Base-by-base conservation (phyloP, 1,139 yeast genomes). In the Pichia sp. region DNA sequence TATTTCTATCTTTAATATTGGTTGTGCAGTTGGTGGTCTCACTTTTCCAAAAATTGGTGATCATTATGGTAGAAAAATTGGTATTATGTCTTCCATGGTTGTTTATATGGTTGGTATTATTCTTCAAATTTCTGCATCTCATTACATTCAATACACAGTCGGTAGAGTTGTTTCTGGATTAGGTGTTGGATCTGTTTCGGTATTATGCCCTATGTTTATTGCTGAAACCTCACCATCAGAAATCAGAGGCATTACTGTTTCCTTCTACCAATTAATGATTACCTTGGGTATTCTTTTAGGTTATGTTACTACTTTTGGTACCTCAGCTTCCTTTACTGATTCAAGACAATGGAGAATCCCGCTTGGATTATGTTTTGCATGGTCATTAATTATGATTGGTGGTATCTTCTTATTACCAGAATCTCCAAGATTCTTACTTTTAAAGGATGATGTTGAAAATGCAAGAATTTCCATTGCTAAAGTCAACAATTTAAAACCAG, bases 331-430 rank as follows among this genome's bases (percentile, higher is more conserved):
- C 9, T 63, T 70, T 57, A 58, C 68, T 47, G 71, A 72, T 56
- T 68, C 81, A 32, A 75, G 76, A 24, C 82, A 81, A 63, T 81
- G 83, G 79, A 77, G 84, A 73, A 73, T 80, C 51, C 83, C 82
- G 46, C 68, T 81, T 62, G 85, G 85, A 53, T 56, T 76, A 49
- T 77, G 75, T 61, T 72, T 75, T 58, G 61, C 61, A 14, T 76
- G 79, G 72, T 78, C 79, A 38, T 55, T 72, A 44, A 65, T 72
- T 61, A 44, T 68, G 51, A 55, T 71, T 43, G 57, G 65, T 42
- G 93, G 86, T 61, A 77, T 84, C 79, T 54, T 73, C 37, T 70
- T 81, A 58, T 77, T 84, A 67, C 94, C 94, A 44, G 94, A 86
- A 68, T 81, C 93, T 34, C 89, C 94, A 55, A 77, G 94, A 68